phyloP scores from a whole-genome alignment of 208 protist genomes.

The Crithidia sp. region DNA sequence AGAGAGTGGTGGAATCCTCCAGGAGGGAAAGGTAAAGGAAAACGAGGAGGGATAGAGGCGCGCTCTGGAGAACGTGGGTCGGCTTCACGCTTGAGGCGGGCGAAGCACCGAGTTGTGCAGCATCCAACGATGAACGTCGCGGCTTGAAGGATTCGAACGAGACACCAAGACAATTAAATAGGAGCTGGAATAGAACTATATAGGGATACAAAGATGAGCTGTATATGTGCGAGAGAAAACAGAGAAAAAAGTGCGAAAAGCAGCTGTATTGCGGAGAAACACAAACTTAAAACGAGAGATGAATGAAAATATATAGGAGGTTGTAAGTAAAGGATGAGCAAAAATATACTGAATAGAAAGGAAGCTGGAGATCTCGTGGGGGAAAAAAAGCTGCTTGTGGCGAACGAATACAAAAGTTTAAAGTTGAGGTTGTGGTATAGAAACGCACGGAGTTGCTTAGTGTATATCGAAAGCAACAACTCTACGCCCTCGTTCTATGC shows the following conservation, averaged over 20 bases:
- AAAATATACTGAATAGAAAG: constrained; percentile 7
- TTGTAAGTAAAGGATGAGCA: constrained; percentile 20
- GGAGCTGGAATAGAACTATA: not conserved
- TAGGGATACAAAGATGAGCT: constrained; percentile 3
- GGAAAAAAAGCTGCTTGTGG: not conserved
- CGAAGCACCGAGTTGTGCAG: not conserved
- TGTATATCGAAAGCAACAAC: constrained; percentile 4
- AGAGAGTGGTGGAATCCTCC: not conserved
- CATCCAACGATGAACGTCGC: not conserved
- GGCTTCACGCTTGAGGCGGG: not conserved
- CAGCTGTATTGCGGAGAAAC: not conserved
- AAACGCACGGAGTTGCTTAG: not conserved
- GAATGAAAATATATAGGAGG: constrained; percentile 6
- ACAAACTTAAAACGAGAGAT: constrained; percentile 9
- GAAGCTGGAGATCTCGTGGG: not conserved
- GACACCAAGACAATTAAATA: not conserved
- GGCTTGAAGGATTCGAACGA: not conserved
- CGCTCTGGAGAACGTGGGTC: not conserved
- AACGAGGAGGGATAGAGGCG: constrained; percentile 1
- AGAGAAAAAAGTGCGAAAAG: constrained; percentile 23
- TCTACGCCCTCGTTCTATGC: not conserved
- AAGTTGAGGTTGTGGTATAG: not conserved
- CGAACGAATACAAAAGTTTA: not conserved
- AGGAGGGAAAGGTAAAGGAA: not conserved
- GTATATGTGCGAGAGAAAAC: constrained; percentile 7